Evolutionary conservation across 352 stramenopile species (phyloP).

Genomic region (Pythium oligandrum): DNA sequence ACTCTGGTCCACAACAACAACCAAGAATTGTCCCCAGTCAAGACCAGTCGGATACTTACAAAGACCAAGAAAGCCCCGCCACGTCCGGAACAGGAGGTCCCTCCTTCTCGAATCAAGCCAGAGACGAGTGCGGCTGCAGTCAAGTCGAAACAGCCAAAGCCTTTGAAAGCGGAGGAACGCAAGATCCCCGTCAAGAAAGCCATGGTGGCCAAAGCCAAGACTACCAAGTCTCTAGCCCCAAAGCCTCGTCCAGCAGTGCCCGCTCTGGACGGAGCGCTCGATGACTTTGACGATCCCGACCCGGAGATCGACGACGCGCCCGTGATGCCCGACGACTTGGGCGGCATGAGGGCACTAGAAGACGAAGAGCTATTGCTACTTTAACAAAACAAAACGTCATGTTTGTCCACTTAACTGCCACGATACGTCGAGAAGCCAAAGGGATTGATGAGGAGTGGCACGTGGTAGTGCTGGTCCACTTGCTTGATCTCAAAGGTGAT

Average conservation of each 20-base stretch:
- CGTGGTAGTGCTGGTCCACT: slow-evolving; percentile 79
- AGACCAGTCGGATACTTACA: not conserved
- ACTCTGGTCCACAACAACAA: slow-evolving; percentile 13
- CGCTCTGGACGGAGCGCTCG: slow-evolving; percentile 12
- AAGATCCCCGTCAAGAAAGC: too few relatives aligned
- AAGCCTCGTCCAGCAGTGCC: slow-evolving; percentile 6
- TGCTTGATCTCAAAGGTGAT: slow-evolving; percentile 80
- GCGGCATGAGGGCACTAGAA: slow-evolving; percentile 16
- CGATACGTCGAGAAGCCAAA: slow-evolving; percentile 90
- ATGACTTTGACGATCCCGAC: slow-evolving; percentile 61
- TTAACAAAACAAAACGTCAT: too few relatives aligned
- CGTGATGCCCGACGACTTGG: slow-evolving; percentile 35
- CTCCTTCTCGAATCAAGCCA: too few relatives aligned
- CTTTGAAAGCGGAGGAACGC: not conserved
- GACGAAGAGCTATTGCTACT: slow-evolving; percentile 8
- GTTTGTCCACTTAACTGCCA: slow-evolving; percentile 48
- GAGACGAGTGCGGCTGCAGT: not conserved
- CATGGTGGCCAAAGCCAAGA: too few relatives aligned
- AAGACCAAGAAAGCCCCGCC: too few relatives aligned
- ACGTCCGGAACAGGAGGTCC: too few relatives aligned
- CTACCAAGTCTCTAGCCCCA: too few relatives aligned
- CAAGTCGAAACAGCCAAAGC: slow-evolving; percentile 2
- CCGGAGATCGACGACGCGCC: slow-evolving; percentile 54
- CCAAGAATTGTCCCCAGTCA: slow-evolving; percentile 24
- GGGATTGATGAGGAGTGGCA: slow-evolving; percentile 86